Base-by-base conservation (phyloP, 805 yeast genomes). In the Tetrapisispora fleetii region DNA sequence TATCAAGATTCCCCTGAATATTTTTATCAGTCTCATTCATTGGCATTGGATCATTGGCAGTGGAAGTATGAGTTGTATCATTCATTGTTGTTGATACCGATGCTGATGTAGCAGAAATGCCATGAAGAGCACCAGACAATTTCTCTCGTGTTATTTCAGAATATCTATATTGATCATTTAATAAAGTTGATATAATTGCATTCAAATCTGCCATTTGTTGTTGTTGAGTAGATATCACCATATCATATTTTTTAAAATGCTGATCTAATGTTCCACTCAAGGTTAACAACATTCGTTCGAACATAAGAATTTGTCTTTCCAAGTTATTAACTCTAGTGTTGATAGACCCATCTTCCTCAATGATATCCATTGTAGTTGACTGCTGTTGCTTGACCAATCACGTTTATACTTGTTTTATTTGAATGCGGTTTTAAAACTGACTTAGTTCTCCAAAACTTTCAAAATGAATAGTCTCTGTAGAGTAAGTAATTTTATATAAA, bases 211-310 rank as follows among this genome's bases (percentile, higher is more conserved):
- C 51, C 14, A 64, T 62, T 47, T 61, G 67, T 42, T 61, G 64
- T 47, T 62, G 67, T 47, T 64, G 68, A 2, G 64, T 52, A n/a
- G 53, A 47, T 4, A 64, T 52, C 16, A 62, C 50, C 46, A 53
- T 50, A 45, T 64, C 67, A 45, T 64, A 64, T 44, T 58, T 59
- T 40, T 64, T 59, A 51, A 63, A 63, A 50, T 62, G 63, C 28
- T 59, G 62, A 43, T 64, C 68, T 45, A 64, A 46, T 27, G 59
- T 57, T 9, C 58, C 54, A 43, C 67, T 60, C 28, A 64, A 50
- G 33, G 62, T 57, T 48, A 63, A 64, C 30, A 64, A 58, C 54
- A 64, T 51, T 32, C 57, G 51, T 50, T 64, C 68, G 48, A 61
- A 61, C 58, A 62, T 53, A 2, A 53, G 48, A 3, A 63, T 51